Base-by-base conservation (phyloP, 164 flowering plant genomes). In the Saururus chinensis region DNA sequence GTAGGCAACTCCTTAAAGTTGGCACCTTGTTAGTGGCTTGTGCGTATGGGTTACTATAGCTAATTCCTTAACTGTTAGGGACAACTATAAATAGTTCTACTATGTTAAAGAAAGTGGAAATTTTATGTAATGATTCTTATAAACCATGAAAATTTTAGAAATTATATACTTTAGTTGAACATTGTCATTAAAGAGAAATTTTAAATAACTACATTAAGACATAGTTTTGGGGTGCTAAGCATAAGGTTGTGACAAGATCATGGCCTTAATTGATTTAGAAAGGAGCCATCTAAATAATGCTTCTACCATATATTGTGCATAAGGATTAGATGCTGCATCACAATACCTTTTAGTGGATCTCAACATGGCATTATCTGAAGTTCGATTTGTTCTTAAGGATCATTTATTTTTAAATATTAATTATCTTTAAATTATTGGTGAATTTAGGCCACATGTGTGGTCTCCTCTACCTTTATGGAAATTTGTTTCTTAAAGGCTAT, bases 281-380 rank as follows among this genome's bases (percentile, higher is more conserved):
- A 82, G 86, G 19, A 93, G 97, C 69, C 83, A 82, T 69, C 97
- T 97, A 0, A 89, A 90, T 73, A 84, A 80, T 51, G 66, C 83
- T 54, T 66, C 66, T 61, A 86, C 82, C 45, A 66, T 75, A 42
- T 76, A 71, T 68, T 53, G 56, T n/a, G 73, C 80, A 35, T 82
- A 69, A 69, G 99, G 99, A 35, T 79, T 93, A 19, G 91, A 77
- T 80, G 75, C 78, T 65, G 92, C 95, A 45, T 73, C 80, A 83
- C 62, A 63, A 26, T 66, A 65, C 64, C 90, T 90, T 76, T 66
- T 88, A 19, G 68, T 65, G 63, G n/a, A n/a, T n/a, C n/a, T n/a
- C n/a, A n/a, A n/a, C n/a, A n/a, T n/a, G n/a, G n/a, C n/a, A n/a
- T n/a, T n/a, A n/a, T n/a, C n/a, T n/a, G n/a, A n/a, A n/a, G n/a